A percentile compares a stretch with the other conserved stretches of the same genome.
Conservation (phyloP, 768 basidiomycete genomes). For the Postia placenta region DNA sequence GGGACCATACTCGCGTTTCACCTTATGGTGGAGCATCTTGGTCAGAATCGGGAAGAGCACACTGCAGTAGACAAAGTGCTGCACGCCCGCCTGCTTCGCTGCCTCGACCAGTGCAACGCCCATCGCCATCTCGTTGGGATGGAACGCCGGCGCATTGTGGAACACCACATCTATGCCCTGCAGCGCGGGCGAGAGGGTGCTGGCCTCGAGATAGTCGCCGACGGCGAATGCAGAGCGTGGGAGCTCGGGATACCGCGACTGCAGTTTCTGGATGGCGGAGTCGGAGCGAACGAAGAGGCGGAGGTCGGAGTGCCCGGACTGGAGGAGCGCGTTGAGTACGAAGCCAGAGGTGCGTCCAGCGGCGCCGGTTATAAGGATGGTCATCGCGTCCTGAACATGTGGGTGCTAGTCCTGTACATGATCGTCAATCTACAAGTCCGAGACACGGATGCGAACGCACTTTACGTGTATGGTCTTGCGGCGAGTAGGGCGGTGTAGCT, state of each 20-base stretch:
- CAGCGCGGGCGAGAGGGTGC: constrained; percentile 18
- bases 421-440: too few species aligned
- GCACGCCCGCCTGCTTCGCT: constrained; percentile 25
- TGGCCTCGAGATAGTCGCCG: constrained; percentile 20
- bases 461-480: too few species aligned
- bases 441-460: too few species aligned
- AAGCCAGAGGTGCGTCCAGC: constrained; percentile 18
- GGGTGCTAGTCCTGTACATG: too few species aligned
- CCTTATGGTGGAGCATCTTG: constrained; percentile 25
- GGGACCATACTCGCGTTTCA: constrained; percentile 14
- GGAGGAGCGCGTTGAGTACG: constrained; percentile 17
- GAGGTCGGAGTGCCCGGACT: constrained; percentile 5
- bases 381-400: constrained; percentile 6
- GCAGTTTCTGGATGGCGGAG: constrained; percentile 11
- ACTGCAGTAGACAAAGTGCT: constrained; percentile 29
- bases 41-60: constrained; percentile 25
- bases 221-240: constrained; percentile 15
- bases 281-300: constrained; percentile 23
- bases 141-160: constrained; percentile 23
- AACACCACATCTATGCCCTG: constrained; percentile 22
- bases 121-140: constrained; percentile 25
- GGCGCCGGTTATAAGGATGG: constrained; percentile 19
- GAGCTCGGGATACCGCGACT: constrained; percentile 11
- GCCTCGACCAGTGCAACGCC: constrained; percentile 27
- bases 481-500: too few species aligned